Base-by-base conservation (phyloP, 2,329 filamentous ascomycete species). In the Aspergillus sp. region DNA sequence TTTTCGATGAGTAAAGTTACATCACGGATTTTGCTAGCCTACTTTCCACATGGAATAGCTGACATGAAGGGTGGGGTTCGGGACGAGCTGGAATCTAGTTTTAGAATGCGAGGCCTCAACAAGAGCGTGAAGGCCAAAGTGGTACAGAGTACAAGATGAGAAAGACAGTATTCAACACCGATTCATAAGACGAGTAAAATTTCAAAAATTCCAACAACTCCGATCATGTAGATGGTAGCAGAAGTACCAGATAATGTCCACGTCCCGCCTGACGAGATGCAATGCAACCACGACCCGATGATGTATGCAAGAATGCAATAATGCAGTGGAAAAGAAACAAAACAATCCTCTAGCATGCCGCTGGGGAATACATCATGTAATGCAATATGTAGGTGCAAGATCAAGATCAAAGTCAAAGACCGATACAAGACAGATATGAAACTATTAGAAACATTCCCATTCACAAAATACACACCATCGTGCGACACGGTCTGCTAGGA, bases 391-490 rank as follows among this genome's bases (percentile, higher is more conserved):
- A 58, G 50, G 50, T 39, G 41, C 46, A 46, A 55, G 33, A 44
- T 31, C 46, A 46, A 55, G 33, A 43, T 31, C 47, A 52, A 56
- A 53, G 9, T 53, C 24, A 56, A 40, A 54, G 33, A 40, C 33
- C 27, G 31, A 48, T 31, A 24, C 21, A 44, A 47, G 23, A 49
- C n/a, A 49, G 35, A 41, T 33, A 17, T 43, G 14, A n/a, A 46
- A 33, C 15, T 27, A 31, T 78, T 66, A 84, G 60, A 79, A 75
- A 73, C 83, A 84, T 65, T 85, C 82, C 86, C 86, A 88, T 70
- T 88, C 85, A 41, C 82, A 85, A 73, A 86, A 88, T n/a, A 88
- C 86, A 69, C 86, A 88, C 86, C 86, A 88, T 55, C 85, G 80
- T 12, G 86, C 86, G 66, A 82, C 86, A 31, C 86, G 78, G 75